Conservation (phyloP, 768 basidiomycete genomes). For the Amanita molliuscula region DNA sequence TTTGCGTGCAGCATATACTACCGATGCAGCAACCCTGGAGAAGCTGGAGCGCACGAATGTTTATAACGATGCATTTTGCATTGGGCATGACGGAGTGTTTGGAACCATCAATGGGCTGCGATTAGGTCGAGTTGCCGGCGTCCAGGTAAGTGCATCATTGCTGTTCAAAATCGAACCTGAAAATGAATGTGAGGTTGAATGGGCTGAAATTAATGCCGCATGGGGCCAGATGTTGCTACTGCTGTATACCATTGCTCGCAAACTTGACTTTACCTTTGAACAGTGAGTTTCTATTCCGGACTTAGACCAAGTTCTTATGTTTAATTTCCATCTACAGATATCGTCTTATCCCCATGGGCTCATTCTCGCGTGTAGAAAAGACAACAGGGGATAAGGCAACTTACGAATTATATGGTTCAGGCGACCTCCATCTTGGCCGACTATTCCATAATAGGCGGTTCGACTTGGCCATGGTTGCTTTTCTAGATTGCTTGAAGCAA, state of each 20-base stretch:
- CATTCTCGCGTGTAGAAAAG: constrained; percentile 87
- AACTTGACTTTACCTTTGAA: constrained; percentile 83
- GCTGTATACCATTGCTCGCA: constrained; percentile 83
- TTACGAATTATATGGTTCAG: constrained; percentile 92
- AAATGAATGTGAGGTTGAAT: constrained; percentile 61
- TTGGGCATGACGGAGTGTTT: constrained; percentile 89
- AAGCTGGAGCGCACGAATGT: constrained; percentile 89
- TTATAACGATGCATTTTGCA: constrained; percentile 93
- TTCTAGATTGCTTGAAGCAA: constrained; percentile 90
- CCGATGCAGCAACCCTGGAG: constrained; percentile 67
- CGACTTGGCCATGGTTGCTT: constrained; percentile 92
- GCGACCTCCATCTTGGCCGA: constrained; percentile 82
- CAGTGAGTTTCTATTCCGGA: constrained; percentile 36
- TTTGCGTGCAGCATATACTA: constrained; percentile 66
- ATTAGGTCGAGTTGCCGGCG: constrained; percentile 76
- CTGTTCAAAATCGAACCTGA: constrained; percentile 9
- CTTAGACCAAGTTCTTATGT: background rate
- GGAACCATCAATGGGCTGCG: constrained; percentile 98
- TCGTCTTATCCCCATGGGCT: constrained; percentile 87
- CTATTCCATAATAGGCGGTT: constrained; percentile 92
- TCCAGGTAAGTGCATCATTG: constrained; percentile 43
- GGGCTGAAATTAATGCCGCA: constrained; percentile 98
- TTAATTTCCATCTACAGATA: constrained; percentile 42
- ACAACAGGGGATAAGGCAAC: constrained; percentile 70
- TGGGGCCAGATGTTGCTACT: constrained; percentile 95